A percentile compares a stretch with the other conserved stretches of the same genome.
Conservation (phyloP, 768 basidiomycete genomes). For the Pholiota conissans region DNA sequence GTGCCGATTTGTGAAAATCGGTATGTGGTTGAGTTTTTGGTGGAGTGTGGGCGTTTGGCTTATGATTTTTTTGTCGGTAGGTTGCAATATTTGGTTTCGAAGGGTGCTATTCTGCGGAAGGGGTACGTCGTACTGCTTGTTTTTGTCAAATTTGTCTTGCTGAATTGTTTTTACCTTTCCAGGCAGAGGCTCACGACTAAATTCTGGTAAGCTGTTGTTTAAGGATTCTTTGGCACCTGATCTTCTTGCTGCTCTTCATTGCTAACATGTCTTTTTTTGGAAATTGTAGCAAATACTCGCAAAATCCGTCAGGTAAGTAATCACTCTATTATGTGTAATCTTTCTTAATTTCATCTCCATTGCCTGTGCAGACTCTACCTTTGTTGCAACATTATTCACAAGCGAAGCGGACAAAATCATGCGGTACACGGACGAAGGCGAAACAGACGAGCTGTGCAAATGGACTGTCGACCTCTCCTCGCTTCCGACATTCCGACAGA, state of each 20-base stretch:
- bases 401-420: conserved; percentile 73
- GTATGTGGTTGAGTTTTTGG: conserved; percentile 34
- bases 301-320: background rate
- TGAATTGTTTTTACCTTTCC: conserved; percentile 17
- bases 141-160: conserved; percentile 17
- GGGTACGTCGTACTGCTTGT: conserved; percentile 49
- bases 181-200: conserved; percentile 83
- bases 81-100: conserved; percentile 83
- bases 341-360: background rate
- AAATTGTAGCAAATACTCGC: conserved; percentile 8
- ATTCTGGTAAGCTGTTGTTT: conserved; percentile 62
- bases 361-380: conserved; percentile 58
- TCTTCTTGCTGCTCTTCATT: too few relatives aligned
- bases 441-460: conserved; percentile 73
- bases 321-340: too few relatives aligned
- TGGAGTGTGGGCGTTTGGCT: conserved; percentile 5
- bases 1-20: conserved; percentile 84
- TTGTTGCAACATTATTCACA: conserved; percentile 81
- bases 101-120: conserved; percentile 84
- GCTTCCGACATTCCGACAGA: conserved; percentile 76
- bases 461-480: conserved; percentile 86
- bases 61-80: conserved; percentile 37
- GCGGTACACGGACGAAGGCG: conserved; percentile 87
- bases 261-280: too few relatives aligned
- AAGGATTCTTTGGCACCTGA: conserved; percentile 7